A percentile compares a stretch with the other conserved stretches of the same genome.
These are phyloP conservation scores for Mortierella sp. DNA, from an alignment of 371 early-diverging fungal genomes.

Conservation along the genomic window DNA sequence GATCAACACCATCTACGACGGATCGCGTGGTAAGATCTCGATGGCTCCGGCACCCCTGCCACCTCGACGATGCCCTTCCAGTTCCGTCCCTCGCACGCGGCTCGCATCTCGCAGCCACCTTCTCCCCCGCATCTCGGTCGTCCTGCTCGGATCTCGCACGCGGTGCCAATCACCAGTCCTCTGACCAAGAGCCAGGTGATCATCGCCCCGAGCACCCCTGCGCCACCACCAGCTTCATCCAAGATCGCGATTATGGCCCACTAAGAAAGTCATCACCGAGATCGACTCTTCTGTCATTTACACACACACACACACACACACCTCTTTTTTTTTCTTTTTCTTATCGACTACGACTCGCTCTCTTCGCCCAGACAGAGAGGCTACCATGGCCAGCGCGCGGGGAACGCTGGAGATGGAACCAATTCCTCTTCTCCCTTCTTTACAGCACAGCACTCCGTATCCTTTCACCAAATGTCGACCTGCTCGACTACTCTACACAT, in stretches of 20 bases:
- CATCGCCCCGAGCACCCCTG: conserved; percentile 42
- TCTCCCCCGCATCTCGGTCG: conserved; percentile 39
- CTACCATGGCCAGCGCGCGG: too few species aligned
- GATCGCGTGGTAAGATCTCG: conserved; percentile 66
- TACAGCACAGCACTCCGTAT: too few species aligned
- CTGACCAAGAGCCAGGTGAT: conserved; percentile 53
- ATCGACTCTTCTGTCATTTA: background rate
- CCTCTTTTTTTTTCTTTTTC: too few species aligned
- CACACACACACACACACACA: conserved; percentile 1
- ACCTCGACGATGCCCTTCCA: conserved; percentile 13
- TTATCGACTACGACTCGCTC: too few species aligned
- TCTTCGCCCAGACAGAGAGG: too few species aligned
- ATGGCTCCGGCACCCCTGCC: conserved; percentile 51
- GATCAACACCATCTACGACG: conserved; percentile 73
- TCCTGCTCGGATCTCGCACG: conserved; percentile 39
- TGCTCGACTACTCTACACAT: too few species aligned
- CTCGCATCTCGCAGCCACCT: conserved; percentile 64
- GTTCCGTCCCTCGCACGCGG: conserved; percentile 31
- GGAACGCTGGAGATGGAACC: too few species aligned
- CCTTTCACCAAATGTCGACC: too few species aligned
- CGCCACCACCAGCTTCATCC: conserved; percentile 28
- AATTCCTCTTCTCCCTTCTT: too few species aligned
- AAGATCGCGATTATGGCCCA: conserved; percentile 41
- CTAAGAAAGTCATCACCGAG: conserved; percentile 8
- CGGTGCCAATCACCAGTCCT: conserved; percentile 57